Base-by-base conservation (phyloP, 1,284 basidiomycete genomes). In the Malassezia vespertilionis region DNA sequence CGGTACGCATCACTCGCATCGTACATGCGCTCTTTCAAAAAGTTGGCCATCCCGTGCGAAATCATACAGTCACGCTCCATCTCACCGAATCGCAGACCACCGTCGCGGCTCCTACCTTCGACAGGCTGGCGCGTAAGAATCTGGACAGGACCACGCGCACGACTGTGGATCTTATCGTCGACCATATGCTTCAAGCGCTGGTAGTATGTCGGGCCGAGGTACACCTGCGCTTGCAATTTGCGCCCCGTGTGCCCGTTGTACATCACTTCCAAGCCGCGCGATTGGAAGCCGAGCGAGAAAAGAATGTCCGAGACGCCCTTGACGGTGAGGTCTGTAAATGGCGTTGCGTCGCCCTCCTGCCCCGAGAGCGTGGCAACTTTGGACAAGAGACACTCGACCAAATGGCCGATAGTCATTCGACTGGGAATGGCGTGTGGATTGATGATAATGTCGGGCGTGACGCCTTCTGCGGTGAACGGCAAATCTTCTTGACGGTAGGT, bases 31-130 rank as follows among this genome's bases (percentile, higher is more conserved):
- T 63, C 72, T 61, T 71, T 62, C 72, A 97, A 74, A 81, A 99
- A 99, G 2, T 81, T 86, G 28, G 93, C 91, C 58, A 96, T 90
- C 72, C 93, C 93, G 75, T 99, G 93, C 30, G 91, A 93, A 57
- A 99, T 95, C 93, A 99, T 97, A 74, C 91, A 97, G 80, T 96
- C 90, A 72, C 87, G 85, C 72, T 99, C 91, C 93, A 99, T 99
- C 78, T 99, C 93, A 77, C 91, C 93, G 79, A 99, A 97, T 64
- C 93, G 88, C 59, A 99, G 75, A 72, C 93, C 93, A 78, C 93
- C 93, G 69, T 96, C 93, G 73, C 93, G 81, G 78, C 83, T 87
- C 74, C 93, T 81, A 80, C 93, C 93, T 72, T 97, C 93, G n/a
- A 97, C 93, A 5, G 91, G 93, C 72, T 99, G 93, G 40, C 93